These are phyloP conservation scores for Peniophora sp. DNA, from an alignment of 1,284 basidiomycete species.

Conservation along the genomic window DNA sequence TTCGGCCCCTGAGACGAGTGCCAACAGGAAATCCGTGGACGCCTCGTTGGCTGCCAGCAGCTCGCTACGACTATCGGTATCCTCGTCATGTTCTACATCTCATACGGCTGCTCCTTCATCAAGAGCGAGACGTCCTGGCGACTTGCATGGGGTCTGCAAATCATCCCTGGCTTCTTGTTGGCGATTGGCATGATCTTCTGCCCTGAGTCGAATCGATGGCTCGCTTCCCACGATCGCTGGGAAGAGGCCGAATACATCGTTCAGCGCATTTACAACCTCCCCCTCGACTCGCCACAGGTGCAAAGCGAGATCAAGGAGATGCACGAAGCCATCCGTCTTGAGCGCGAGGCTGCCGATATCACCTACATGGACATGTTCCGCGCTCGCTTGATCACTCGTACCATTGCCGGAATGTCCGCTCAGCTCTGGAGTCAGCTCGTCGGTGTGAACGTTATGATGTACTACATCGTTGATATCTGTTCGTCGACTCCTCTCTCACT, in stretches of 20 bases:
- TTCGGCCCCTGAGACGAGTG: conserved; percentile 46
- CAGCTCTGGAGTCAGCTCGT: conserved; percentile 63
- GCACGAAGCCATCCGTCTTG: conserved; percentile 11
- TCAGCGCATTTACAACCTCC: no score
- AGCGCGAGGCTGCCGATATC: neutral
- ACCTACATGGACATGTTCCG: conserved; percentile 17
- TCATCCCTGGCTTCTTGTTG: conserved; percentile 67
- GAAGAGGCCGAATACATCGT: no score
- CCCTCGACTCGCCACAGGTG: neutral
- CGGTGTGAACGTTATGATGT: conserved; percentile 42
- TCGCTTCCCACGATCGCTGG: conserved; percentile 1
- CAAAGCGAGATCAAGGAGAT: neutral
- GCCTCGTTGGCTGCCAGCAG: conserved; percentile 71
- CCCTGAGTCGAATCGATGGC: conserved; percentile 3
- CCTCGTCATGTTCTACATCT: conserved; percentile 65
- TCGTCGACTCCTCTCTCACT: no score
- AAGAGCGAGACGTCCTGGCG: conserved; percentile 64
- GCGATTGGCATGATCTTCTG: conserved; percentile 51
- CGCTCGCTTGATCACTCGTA: conserved; percentile 48
- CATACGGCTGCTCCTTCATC: conserved; percentile 71
- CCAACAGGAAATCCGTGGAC: conserved; percentile 62
- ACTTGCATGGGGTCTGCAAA: conserved; percentile 73
- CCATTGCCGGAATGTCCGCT: conserved; percentile 45
- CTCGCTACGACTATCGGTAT: conserved; percentile 76
- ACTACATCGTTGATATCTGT: conserved; percentile 15